phyloP scores from a whole-genome alignment of 768 basidiomycete species.

The Mycena epipterygia region DNA sequence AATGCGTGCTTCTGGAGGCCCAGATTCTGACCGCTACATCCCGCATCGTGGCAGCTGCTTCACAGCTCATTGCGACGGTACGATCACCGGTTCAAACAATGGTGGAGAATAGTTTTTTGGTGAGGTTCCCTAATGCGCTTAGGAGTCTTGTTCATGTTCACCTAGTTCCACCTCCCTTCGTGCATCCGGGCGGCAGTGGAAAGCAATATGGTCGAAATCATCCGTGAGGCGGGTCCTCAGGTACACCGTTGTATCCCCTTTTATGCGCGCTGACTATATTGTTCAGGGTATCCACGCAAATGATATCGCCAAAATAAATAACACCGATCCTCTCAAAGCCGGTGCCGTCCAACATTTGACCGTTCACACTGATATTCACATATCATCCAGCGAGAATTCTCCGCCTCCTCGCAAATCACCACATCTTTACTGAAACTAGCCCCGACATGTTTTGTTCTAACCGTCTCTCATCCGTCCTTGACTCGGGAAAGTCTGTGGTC shows the following conservation, averaged over 20 bases:
- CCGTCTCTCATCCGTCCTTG: conserved; percentile 48
- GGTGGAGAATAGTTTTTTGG: conserved; percentile 24
- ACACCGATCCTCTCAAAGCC: conserved; percentile 49
- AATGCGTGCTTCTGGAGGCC: conserved; percentile 12
- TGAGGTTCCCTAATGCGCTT: not conserved
- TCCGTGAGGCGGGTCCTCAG: conserved; percentile 49
- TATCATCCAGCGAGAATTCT: conserved; percentile 44
- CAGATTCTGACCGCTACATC: conserved; percentile 26
- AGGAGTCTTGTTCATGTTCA: not conserved
- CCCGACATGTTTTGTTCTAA: conserved; percentile 54
- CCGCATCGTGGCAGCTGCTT: conserved; percentile 39
- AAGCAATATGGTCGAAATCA: conserved; percentile 44
- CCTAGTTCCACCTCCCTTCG: conserved; percentile 19
- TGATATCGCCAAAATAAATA: conserved; percentile 51
- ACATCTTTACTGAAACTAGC: conserved; percentile 52
- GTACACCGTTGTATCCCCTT: conserved; percentile 26
- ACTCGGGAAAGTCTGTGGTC: conserved; percentile 45
- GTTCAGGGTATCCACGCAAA: conserved; percentile 52
- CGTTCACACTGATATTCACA: not conserved
- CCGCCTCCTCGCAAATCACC: conserved; percentile 49
- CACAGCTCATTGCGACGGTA: conserved; percentile 40
- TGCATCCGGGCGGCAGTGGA: conserved; percentile 35
- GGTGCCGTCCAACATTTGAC: conserved; percentile 39
- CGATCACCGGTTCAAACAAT: conserved; percentile 35
- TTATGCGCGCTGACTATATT: not conserved